Base-by-base conservation (phyloP, 2,329 filamentous ascomycete species). In the Stagonosporopsis cucurbitacearum region DNA sequence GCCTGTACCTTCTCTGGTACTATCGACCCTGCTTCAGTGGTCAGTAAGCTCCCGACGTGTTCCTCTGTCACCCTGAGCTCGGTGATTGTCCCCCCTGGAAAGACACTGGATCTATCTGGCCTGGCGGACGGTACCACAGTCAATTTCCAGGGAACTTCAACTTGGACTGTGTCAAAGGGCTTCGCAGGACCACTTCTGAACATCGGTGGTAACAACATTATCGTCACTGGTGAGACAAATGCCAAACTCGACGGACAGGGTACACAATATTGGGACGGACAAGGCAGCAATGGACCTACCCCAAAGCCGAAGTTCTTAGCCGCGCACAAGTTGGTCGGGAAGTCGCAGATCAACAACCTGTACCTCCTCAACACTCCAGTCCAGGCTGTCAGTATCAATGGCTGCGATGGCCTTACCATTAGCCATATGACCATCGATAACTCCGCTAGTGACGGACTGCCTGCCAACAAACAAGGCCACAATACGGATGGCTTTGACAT, bases 401-500 rank as follows among this genome's bases (percentile, higher is more conserved):
- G 71, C 11, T 73, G 73, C 17, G 41, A 32, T 3, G 75, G 74
- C 26, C 70, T 84, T 2, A 74, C 73, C 3, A 56, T 88, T 20
- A 73, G 74, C 8, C 68, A 76, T 37, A 77, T 87, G 54, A 81
- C 76, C 9, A 79, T 87, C 54, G 80, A 87, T 67, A 83, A 67
- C 56, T 32, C 64, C 64, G 25, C 28, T 2, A 66, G 62, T 1
- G 59, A 65, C 7, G n/a, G 4, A 3, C 19, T 39, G 6, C 19
- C 36, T 15, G 66, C n/a, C 4, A 40, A 22, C 19, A 49, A 49
- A 9, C 59, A 57, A 3, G 61, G 67, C 8, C 71, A 74, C 45
- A 86, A 85, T 72, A 84, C 82, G 1, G 83, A 85, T 61, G 80
- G 73, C 28, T 86, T 86, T 57, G 82, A 85, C 42, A 75, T 86